Base-by-base conservation (phyloP, 768 basidiomycete genomes). In the Leccinum fibrillosum region DNA sequence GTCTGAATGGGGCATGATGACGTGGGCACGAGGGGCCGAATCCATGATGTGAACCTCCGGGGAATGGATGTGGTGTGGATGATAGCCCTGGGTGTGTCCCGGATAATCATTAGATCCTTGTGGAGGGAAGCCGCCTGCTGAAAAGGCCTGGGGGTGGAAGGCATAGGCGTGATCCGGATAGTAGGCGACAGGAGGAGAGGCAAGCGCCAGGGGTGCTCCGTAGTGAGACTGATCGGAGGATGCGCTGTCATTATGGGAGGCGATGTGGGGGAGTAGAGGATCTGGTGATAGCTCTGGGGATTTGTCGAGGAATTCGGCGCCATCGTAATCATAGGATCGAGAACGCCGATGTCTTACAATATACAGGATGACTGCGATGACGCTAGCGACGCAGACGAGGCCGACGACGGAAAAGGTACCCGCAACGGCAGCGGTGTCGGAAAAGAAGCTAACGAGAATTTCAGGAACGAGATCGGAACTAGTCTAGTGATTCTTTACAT, bases 401-500 rank as follows among this genome's bases (percentile, higher is more conserved):
- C 75, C 78, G 53, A 76, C 72, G 56, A 74, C 69, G 42, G 76
- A 71, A 58, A 82, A 82, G 0, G 75, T 76, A 42, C 75, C 78
- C 0, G 77, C 81, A 19, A 81, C 77, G 0, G 78, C 81, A 35
- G 73, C 77, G 52, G 74, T 78, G 61, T 79, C 76, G 49, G 72
- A 61, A 62, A 80, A 76, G 74, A 82, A 82, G 57, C 81, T 82
- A 54, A 23, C 19, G 45, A 1, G 25, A 28, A 39, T 34, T 1
- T 62, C 45, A 61, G 30, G 3, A 3, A 13, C 4, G 2, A 42
- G n/a, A 19, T 42, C 37, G 42, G 2, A 13, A 10, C 26, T 28
- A 28, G 0, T 28, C 25, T 3, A 12, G 7, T 28, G 15, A 17
- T 37, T 1, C 1, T 12, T 11, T 19, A 59, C 67, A 23, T 55